Conservation (phyloP, 2,329 filamentous ascomycete species). For the Fusarium buharicum region DNA sequence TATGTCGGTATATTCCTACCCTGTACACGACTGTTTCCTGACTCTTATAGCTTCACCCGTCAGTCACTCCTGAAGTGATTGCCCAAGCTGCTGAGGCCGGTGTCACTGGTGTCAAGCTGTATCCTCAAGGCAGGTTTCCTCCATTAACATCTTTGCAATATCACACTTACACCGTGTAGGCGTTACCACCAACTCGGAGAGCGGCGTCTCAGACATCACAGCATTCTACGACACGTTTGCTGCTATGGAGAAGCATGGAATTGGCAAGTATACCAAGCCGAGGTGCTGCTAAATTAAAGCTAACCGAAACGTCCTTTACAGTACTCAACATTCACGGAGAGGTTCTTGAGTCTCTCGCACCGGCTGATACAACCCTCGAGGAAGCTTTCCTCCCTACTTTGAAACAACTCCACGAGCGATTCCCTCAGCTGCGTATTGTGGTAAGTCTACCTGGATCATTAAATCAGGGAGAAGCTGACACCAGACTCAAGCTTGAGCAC, state of each 20-base stretch:
- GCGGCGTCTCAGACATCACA: constrained; percentile 75
- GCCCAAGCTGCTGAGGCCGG: constrained; percentile 77
- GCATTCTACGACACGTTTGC: constrained; percentile 81
- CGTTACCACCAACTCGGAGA: constrained; percentile 73
- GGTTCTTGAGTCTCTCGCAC: constrained; percentile 64
- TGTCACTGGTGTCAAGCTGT: constrained; percentile 77
- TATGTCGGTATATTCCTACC: constrained; percentile 56
- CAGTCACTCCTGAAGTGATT: constrained; percentile 75
- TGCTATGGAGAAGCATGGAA: constrained; percentile 85
- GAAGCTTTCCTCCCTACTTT: constrained; percentile 82
- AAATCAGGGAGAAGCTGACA: constrained; percentile 1
- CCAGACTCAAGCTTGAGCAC: constrained; percentile 71
- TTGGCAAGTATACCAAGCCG: constrained; percentile 51
- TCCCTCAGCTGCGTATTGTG: constrained; percentile 76
- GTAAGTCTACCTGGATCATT: constrained; percentile 27
- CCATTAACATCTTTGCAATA: neutral
- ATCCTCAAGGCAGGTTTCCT: constrained; percentile 59
- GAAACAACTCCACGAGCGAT: constrained; percentile 74
- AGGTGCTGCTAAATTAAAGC: neutral
- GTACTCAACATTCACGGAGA: constrained; percentile 96
- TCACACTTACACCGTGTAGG: constrained; percentile 50
- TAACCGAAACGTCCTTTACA: constrained; percentile 6
- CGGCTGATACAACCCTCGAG: constrained; percentile 58
- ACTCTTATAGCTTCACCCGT: constrained; percentile 60
- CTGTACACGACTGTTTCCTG: constrained; percentile 5